These are phyloP conservation scores for Galeopsis tetrahit DNA, from an alignment of 257 asterid species.

Conservation along the genomic window DNA sequence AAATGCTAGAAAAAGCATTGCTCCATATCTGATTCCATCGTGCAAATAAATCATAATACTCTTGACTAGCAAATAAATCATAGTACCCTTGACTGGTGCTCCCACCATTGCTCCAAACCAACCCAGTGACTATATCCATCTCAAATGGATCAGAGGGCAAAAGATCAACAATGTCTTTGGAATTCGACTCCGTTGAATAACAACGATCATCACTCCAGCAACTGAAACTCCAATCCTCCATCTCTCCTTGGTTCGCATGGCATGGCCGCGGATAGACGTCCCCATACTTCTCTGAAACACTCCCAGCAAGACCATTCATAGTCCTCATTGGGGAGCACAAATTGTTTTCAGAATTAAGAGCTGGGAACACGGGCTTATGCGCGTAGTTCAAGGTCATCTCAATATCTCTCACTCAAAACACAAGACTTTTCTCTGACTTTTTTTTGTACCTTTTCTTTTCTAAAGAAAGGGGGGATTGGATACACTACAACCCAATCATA, in stretches of 20 bases:
- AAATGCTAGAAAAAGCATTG: constrained; percentile 44
- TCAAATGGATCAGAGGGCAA: constrained; percentile 95
- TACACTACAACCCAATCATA: constrained; percentile 18
- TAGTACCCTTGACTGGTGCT: constrained; percentile 45
- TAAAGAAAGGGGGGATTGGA: neutral
- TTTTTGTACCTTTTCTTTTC: neutral
- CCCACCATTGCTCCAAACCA: constrained; percentile 36
- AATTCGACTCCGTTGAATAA: constrained; percentile 48
- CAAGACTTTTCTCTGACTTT: constrained; percentile 18
- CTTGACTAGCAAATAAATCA: constrained; percentile 52
- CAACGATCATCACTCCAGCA: constrained; percentile 47
- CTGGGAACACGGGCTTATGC: constrained; percentile 59
- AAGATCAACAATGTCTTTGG: constrained; percentile 62
- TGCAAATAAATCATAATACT: constrained; percentile 55
- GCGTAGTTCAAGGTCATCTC: constrained; percentile 94
- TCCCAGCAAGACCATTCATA: constrained; percentile 68
- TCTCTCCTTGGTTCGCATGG: constrained; percentile 43
- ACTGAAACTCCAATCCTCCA: constrained; percentile 44
- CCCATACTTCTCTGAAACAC: constrained; percentile 55
- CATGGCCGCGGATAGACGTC: constrained; percentile 54
- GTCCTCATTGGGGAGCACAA: constrained; percentile 66
- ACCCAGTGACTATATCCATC: constrained; percentile 75
- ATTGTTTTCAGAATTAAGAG: constrained; percentile 65
- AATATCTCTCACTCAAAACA: constrained; percentile 46
- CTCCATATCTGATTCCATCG: constrained; percentile 62